Evolutionary conservation across 371 early-diverging fungal genomes (phyloP).

Genomic region (Blakeslea trispora): DNA sequence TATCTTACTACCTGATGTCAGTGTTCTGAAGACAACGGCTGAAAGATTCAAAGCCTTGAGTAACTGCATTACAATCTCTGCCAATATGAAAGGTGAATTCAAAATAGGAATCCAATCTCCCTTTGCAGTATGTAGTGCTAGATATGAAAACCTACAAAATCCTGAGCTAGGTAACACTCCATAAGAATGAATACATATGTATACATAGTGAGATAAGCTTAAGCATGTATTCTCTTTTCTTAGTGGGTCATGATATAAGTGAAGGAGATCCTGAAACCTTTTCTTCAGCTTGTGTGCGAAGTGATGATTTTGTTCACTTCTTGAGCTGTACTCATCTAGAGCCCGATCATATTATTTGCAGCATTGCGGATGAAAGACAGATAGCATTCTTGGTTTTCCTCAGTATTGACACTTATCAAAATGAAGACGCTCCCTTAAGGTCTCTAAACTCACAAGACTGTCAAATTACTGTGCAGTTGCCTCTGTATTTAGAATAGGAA

Average conservation of each 20-base stretch:
- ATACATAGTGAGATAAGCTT: neutral
- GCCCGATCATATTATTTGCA: constrained; percentile 60
- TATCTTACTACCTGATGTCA: constrained; percentile 53
- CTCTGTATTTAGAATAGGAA: constrained; percentile 29
- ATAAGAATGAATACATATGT: neutral
- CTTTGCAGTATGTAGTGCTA: constrained; percentile 46
- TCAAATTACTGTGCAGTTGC: constrained; percentile 35
- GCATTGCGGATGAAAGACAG: constrained; percentile 30
- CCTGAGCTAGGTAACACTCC: constrained; percentile 45
- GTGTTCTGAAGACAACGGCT: constrained; percentile 38
- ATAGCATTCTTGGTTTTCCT: constrained; percentile 38
- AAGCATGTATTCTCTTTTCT: too few relatives aligned
- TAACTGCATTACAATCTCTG: constrained; percentile 48
- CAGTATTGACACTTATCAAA: constrained; percentile 29
- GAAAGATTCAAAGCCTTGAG: constrained; percentile 50
- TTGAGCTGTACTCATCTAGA: constrained; percentile 54
- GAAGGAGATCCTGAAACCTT: constrained; percentile 25
- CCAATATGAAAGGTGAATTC: constrained; percentile 61
- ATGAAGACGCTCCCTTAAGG: constrained; percentile 13
- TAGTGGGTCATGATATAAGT: constrained; percentile 5
- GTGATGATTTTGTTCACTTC: constrained; percentile 62
- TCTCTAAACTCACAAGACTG: constrained; percentile 13
- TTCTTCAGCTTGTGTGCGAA: constrained; percentile 48
- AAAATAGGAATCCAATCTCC: constrained; percentile 45
- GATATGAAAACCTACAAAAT: constrained; percentile 48